Base-by-base conservation (phyloP, 2,329 filamentous ascomycete genomes). In the Diplocarpon mali region DNA sequence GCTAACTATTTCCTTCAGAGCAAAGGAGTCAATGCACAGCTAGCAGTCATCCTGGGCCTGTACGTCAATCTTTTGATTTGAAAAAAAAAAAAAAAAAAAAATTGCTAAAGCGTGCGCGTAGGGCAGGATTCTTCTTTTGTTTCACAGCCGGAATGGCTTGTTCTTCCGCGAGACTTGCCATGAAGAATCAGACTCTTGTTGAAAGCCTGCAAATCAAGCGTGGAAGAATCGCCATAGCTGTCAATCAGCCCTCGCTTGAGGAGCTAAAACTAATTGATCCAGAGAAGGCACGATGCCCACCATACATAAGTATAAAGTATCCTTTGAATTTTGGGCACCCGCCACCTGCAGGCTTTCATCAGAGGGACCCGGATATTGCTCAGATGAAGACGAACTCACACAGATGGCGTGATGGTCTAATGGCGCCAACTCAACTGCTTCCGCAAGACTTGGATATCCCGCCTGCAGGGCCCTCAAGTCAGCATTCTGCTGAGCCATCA, bases 151-250 rank as follows among this genome's bases (percentile, higher is more conserved):
- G 80, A 43, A 95, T 96, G 88, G 73, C 80, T 2, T 58, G 73
- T 32, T 89, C 80, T 38, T 85, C 85, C 3, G 60, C 82, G 32
- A 76, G 82, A 51, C 80, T 87, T 56, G 73, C 82, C 32, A 64
- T 83, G 38, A 67, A 73, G 42, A 95, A 95, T 58, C 71, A 80
- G 38, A 94, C 89, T 1, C 93, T 87, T 14, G 81, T 98, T 47
- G 92, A 98, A 60, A 76, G 80, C 46, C 69, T 94, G 20, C 73
- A 70, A 52, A 69, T 70, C 45, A 73, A 69, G 49, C 71, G 66
- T 14, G 78, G 75, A 48, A 75, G 78, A 5, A 81, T 83, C 64
- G 78, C 80, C 41, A 67, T 96, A 28, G 89, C 90, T 1, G 75
- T 95, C 5, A 71, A 90, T 14, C 80, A 80, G 14, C 65, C 65